Conservation (phyloP, 1,139 yeast species). For the Geotrichum klebahnii region DNA sequence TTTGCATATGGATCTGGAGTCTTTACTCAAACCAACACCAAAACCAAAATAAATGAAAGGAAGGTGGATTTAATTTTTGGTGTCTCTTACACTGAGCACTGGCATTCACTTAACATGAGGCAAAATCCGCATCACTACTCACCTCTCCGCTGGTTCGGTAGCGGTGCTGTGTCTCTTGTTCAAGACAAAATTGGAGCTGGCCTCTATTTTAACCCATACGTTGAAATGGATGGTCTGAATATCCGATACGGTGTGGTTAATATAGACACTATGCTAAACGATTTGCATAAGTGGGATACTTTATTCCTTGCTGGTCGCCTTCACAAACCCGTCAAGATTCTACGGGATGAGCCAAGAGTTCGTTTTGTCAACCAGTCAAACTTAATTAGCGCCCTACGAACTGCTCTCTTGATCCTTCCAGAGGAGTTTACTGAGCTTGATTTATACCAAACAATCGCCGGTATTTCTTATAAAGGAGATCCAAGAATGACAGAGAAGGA, state of each 20-base stretch:
- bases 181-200: slow-evolving; percentile 78
- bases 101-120: slow-evolving; percentile 68
- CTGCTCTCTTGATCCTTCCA: slow-evolving; percentile 61
- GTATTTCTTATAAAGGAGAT: slow-evolving; percentile 84
- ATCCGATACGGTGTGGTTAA: slow-evolving; percentile 88
- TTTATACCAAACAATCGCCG: slow-evolving; percentile 72
- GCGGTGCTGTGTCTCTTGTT: slow-evolving; percentile 53
- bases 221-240: slow-evolving; percentile 55
- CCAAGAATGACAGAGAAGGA: slow-evolving; percentile 84
- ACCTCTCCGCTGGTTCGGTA: slow-evolving; percentile 55
- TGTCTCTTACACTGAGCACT: slow-evolving; percentile 65
- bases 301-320: slow-evolving; percentile 88
- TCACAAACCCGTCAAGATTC: slow-evolving; percentile 85
- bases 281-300: slow-evolving; percentile 76
- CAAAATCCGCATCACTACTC: slow-evolving; percentile 77
- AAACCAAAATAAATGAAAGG: too few species aligned
- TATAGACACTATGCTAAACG: slow-evolving; percentile 55
- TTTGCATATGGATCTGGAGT: slow-evolving; percentile 97
- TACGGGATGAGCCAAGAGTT: slow-evolving; percentile 59
- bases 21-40: slow-evolving; percentile 66
- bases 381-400: slow-evolving; percentile 68
- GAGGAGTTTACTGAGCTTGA: slow-evolving; percentile 56
- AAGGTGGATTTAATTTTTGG: slow-evolving; percentile 83
- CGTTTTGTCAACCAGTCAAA: slow-evolving; percentile 70
- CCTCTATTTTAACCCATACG: slow-evolving; percentile 88